Evolutionary conservation across 2,329 filamentous ascomycete genomes (phyloP).

Genomic region (Stagonosporopsis cucurbitacearum): DNA sequence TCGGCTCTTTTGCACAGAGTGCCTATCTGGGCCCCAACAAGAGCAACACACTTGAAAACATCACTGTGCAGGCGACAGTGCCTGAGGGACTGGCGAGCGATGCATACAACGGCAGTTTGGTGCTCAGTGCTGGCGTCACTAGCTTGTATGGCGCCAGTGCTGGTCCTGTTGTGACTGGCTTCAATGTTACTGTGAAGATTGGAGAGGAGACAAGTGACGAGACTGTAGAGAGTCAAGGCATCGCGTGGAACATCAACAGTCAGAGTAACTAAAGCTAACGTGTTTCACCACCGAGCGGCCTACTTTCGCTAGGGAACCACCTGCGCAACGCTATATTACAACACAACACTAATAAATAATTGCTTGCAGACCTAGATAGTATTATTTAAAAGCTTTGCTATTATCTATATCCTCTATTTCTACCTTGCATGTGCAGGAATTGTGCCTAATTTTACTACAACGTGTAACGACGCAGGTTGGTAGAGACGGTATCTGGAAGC

Average conservation of each 20-base stretch:
- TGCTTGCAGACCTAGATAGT: too few species aligned
- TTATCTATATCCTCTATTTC: too few species aligned
- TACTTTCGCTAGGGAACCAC: too few species aligned
- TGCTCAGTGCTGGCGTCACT: conserved; percentile 31
- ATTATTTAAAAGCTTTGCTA: too few species aligned
- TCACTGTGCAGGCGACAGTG: conserved; percentile 28
- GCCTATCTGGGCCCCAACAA: conserved; percentile 48
- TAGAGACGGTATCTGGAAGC: too few species aligned
- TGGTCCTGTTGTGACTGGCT: conserved; percentile 18
- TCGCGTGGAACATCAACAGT: conserved; percentile 17
- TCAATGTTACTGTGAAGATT: conserved; percentile 31
- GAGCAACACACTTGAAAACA: conserved; percentile 34
- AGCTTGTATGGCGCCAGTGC: conserved; percentile 38
- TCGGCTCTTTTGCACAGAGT: conserved; percentile 43
- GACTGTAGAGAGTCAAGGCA: conserved; percentile 17
- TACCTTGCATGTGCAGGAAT: too few species aligned
- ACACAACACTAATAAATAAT: too few species aligned
- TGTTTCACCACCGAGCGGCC: too few species aligned
- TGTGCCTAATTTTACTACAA: too few species aligned
- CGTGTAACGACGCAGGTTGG: too few species aligned
- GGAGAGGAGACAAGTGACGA: conserved; percentile 25
- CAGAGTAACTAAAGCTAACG: too few species aligned
- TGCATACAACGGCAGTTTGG: conserved; percentile 16
- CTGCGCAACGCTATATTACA: too few species aligned
- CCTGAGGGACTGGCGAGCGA: conserved; percentile 17